phyloP scores from a whole-genome alignment of 306 rosid genomes.

The Benincasa hispida region DNA sequence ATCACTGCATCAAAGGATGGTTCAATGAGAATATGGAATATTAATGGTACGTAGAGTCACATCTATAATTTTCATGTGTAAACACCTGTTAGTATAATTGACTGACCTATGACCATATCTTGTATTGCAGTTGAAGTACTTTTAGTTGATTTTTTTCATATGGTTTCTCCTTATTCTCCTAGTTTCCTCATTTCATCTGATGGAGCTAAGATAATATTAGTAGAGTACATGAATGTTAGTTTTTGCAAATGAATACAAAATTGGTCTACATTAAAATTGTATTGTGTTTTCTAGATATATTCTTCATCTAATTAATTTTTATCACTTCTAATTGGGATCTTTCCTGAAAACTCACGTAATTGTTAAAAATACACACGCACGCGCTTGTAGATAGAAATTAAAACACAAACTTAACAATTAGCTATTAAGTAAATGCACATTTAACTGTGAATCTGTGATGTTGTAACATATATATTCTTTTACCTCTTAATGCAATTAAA shows the following conservation, averaged over 20 bases:
- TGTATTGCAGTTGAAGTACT: neutral
- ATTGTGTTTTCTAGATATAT: neutral
- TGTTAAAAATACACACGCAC: neutral
- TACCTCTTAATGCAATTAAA: neutral
- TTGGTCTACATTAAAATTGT: neutral
- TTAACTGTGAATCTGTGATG: neutral
- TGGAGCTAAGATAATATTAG: neutral
- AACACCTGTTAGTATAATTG: neutral
- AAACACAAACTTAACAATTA: neutral
- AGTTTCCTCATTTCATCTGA: neutral
- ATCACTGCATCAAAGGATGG: constrained; percentile 96
- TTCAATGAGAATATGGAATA: constrained; percentile 88
- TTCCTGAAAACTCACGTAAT: neutral
- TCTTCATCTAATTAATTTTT: neutral
- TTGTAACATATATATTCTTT: neutral
- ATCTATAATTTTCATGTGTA: constrained; percentile 3
- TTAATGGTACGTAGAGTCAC: constrained; percentile 52
- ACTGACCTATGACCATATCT: neutral
- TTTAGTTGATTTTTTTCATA: neutral
- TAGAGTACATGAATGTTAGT: neutral
- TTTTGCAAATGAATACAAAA: neutral
- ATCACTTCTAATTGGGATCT: neutral
- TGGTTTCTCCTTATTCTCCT: neutral
- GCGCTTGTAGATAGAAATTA: neutral
- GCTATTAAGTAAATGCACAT: neutral